These are phyloP conservation scores for Cladosporium sp. DNA, from an alignment of 2,329 filamentous ascomycete genomes.

Conservation along the genomic window DNA sequence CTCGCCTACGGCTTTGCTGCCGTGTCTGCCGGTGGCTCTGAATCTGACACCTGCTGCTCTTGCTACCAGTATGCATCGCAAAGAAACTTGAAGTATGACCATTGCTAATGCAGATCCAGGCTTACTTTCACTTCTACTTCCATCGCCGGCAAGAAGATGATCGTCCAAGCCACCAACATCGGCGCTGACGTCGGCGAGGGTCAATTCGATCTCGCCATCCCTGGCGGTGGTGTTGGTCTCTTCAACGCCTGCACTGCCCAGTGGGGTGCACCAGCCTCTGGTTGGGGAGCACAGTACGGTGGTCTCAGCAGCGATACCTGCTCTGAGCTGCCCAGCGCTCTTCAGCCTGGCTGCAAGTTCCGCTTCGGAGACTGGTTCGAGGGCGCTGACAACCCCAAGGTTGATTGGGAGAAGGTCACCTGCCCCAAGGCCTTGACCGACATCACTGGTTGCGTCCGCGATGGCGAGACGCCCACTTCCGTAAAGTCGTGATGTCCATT, in stretches of 20 bases:
- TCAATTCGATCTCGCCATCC: constrained; percentile 54
- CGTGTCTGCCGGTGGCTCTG: constrained; percentile 50
- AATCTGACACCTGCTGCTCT: constrained; percentile 62
- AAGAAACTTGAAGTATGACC: neutral
- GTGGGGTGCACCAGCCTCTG: constrained; percentile 44
- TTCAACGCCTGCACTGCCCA: constrained; percentile 42
- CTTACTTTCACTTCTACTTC: constrained; percentile 56
- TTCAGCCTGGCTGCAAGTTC: constrained; percentile 59
- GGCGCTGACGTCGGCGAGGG: constrained; percentile 54
- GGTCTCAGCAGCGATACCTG: constrained; percentile 52
- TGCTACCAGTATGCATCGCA: constrained; percentile 50
- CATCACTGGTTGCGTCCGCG: constrained; percentile 39
- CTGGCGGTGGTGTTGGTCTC: constrained; percentile 54
- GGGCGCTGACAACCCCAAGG: constrained; percentile 38
- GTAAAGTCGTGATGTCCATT: neutral
- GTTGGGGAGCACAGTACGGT: constrained; percentile 58
- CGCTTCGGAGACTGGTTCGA: constrained; percentile 60
- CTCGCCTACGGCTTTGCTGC: constrained; percentile 63
- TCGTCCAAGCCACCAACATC: constrained; percentile 62
- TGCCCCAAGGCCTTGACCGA: constrained; percentile 50
- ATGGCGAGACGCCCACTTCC: constrained; percentile 19
- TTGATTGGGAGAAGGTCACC: constrained; percentile 53
- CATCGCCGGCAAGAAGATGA: constrained; percentile 57
- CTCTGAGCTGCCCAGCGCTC: constrained; percentile 48
- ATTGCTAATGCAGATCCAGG: constrained; percentile 13